Conservation (phyloP, 2,329 filamentous ascomycete genomes). For the Pseudofabraea citricarpa region DNA sequence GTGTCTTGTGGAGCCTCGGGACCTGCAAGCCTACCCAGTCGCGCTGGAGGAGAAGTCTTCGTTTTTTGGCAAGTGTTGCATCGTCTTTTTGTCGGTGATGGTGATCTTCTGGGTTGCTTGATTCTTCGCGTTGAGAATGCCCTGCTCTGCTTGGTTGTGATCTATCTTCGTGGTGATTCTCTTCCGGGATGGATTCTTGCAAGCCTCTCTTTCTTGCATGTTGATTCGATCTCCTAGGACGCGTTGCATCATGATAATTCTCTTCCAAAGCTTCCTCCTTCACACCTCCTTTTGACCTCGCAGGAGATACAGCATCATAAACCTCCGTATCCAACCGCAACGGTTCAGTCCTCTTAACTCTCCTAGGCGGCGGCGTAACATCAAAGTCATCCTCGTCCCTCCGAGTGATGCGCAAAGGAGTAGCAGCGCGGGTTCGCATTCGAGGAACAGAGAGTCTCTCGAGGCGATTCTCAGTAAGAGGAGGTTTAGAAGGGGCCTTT, state of each 20-base stretch:
- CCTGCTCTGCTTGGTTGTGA: slow-evolving; percentile 1
- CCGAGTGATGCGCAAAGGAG: too few species aligned
- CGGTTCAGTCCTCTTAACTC: slow-evolving; percentile 8
- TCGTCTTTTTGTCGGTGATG: not conserved
- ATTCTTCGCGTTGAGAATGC: not conserved
- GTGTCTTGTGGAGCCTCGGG: not conserved
- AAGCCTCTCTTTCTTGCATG: too few species aligned
- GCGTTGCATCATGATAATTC: slow-evolving; percentile 2
- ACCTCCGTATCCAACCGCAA: too few species aligned
- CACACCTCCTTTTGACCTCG: too few species aligned
- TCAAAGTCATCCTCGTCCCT: slow-evolving; percentile 20
- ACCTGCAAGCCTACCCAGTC: slow-evolving; percentile 19
- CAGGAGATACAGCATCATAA: too few species aligned
- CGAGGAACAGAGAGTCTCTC: not conserved
- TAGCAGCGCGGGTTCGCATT: not conserved
- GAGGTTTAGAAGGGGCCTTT: not conserved
- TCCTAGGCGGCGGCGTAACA: slow-evolving; percentile 15
- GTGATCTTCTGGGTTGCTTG: not conserved
- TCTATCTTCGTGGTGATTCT: not conserved
- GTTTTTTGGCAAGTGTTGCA: slow-evolving; percentile 14
- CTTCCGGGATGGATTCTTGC: too few species aligned
- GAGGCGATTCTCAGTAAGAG: not conserved
- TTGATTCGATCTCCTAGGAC: too few species aligned
- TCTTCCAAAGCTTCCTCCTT: too few species aligned
- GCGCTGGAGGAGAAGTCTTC: slow-evolving; percentile 20